Base-by-base conservation (phyloP, 129 eudicot genomes). In the Glebionis coronaria region DNA sequence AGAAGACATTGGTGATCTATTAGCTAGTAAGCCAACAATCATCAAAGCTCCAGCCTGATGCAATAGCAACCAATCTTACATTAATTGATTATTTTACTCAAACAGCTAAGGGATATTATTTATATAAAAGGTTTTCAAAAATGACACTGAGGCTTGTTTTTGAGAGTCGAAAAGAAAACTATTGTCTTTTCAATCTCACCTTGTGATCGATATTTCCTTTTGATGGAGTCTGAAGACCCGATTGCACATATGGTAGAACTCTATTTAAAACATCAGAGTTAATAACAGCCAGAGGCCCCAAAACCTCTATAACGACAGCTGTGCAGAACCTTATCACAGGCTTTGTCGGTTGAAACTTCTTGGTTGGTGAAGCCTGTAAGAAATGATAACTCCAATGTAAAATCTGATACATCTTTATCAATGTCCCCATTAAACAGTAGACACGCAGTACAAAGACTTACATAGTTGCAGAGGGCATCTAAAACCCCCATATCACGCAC, bases 1-100 rank as follows among this genome's bases (percentile, higher is more conserved):
- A 65, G 86, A 65, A 60, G 96, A 82, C 72, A 93, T 71, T 56
- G 82, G 40, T 67, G 80, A 79, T 79, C 86, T 93, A 66, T 81
- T 79, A 60, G 95, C 90, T 40, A 88, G 82, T 60, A 84, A 65
- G 46, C 86, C 83, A 78, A 84, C 89, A 67, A 93, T 84, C 90
- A 93, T 93, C 77, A 93, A 73, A 28, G 97, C 80, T 67, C 96
- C 86, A 53, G 97, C 95, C 97, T 90, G 77, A 47, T 20, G 40
- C 67, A 4, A 62, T 12, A 69, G 58, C 16, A 78, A 23, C 61
- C 28, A 35, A 69, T 67, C 25, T 49, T 57, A 15, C 12, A 9
- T 19, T 9, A 3, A 47, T 28, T 19, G 50, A 52, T 21, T 44
- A 25, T 20, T 67, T 44, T 51, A 16, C 29, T 49, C 27, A 56